Evolutionary conservation across 148 eudicot genomes (phyloP).

Genomic region (Amaranthus cruentus): DNA sequence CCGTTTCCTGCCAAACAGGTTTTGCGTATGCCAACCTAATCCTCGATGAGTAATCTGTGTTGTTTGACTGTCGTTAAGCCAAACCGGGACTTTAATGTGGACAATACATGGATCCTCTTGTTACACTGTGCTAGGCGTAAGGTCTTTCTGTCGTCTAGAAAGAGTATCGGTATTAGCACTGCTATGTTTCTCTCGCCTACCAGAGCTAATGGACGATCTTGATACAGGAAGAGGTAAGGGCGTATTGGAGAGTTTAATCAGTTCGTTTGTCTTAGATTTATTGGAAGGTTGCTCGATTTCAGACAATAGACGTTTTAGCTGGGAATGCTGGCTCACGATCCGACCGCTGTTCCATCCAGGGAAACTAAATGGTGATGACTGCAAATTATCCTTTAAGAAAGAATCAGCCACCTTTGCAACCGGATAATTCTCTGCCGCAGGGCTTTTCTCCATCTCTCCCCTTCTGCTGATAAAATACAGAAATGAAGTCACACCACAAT

Average conservation of each 20-base stretch:
- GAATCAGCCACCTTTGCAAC: slow-evolving; percentile 63
- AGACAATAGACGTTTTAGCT: slow-evolving; percentile 58
- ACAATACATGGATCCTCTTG: not conserved
- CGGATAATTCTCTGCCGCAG: slow-evolving; percentile 64
- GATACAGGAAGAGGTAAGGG: slow-evolving; percentile 39
- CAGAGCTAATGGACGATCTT: slow-evolving; percentile 26
- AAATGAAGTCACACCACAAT: not conserved
- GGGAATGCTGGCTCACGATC: slow-evolving; percentile 64
- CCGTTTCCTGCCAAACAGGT: not conserved
- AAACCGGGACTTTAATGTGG: not conserved
- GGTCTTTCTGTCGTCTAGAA: slow-evolving; percentile 41
- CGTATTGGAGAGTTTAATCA: slow-evolving; percentile 44
- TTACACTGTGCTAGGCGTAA: slow-evolving; percentile 45
- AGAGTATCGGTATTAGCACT: slow-evolving; percentile 24
- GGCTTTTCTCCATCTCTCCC: slow-evolving; percentile 82
- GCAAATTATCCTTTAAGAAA: slow-evolving; percentile 53
- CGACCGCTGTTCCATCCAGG: slow-evolving; percentile 94
- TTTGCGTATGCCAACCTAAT: not conserved
- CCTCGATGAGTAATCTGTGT: slow-evolving; percentile 4
- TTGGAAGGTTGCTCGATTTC: slow-evolving; percentile 33
- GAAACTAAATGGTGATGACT: slow-evolving; percentile 58
- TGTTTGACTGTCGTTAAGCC: not conserved
- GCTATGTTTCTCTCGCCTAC: slow-evolving; percentile 34
- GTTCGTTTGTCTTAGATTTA: slow-evolving; percentile 27
- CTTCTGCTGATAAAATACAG: slow-evolving; percentile 47